phyloP scores from a whole-genome alignment of 1,284 basidiomycete genomes.

The Takashimella koratensis region DNA sequence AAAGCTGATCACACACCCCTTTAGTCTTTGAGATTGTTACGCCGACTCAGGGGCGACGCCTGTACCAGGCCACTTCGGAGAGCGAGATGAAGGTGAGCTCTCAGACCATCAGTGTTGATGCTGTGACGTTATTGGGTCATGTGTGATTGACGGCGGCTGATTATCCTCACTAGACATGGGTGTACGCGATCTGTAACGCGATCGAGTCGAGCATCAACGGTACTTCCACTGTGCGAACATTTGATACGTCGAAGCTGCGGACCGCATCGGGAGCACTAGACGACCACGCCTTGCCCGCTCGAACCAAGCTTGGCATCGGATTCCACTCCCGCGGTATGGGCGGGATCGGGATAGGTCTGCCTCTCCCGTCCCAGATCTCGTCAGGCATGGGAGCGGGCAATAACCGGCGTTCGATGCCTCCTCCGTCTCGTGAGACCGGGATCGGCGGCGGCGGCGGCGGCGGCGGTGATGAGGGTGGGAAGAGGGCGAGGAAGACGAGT shows the following conservation, averaged over 20 bases:
- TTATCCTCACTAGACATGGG: conserved; percentile 53
- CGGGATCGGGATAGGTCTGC: conserved; percentile 16
- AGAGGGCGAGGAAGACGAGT: conserved; percentile 33
- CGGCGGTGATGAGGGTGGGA: conserved; percentile 2
- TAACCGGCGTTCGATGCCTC: conserved; percentile 32
- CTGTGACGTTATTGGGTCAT: too few species aligned
- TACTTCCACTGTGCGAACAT: conserved; percentile 49
- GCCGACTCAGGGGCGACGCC: conserved; percentile 48
- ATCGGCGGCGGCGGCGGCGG: not conserved
- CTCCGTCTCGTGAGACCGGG: conserved; percentile 15
- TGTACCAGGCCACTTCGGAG: conserved; percentile 54
- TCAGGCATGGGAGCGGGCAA: not conserved
- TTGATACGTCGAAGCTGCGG: conserved; percentile 37
- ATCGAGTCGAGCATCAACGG: conserved; percentile 55
- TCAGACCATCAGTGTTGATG: not conserved
- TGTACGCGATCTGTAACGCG: conserved; percentile 53
- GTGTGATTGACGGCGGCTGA: too few species aligned
- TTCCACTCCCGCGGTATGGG: conserved; percentile 9
- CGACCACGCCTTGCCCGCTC: conserved; percentile 28
- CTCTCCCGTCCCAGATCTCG: conserved; percentile 8
- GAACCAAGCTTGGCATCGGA: conserved; percentile 21
- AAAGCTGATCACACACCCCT: conserved; percentile 1
- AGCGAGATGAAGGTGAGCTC: conserved; percentile 47
- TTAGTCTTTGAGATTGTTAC: conserved; percentile 55
- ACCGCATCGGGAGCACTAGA: conserved; percentile 32